Evolutionary conservation across 805 yeast species (phyloP).

Genomic region (Saturnispora hagleri): DNA sequence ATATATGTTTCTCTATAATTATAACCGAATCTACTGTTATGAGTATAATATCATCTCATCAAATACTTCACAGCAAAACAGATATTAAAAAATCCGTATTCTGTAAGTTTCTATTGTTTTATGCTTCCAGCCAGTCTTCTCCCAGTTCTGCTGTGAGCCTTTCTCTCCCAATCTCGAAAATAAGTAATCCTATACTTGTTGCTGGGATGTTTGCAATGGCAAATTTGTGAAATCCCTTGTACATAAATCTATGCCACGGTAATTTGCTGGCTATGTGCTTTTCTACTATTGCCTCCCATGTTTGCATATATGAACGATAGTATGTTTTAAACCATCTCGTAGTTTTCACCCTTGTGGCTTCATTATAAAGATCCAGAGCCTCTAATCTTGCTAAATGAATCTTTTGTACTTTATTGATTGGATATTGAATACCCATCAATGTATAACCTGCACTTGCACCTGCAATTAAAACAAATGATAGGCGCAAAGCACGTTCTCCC

Average conservation of each 20-base stretch:
- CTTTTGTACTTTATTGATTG: conserved; percentile 70
- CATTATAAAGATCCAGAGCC: conserved; percentile 58
- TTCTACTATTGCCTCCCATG: conserved; percentile 50
- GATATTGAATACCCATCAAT: conserved; percentile 72
- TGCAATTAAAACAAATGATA: conserved; percentile 65
- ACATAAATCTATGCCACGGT: conserved; percentile 58
- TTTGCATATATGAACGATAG: conserved; percentile 68
- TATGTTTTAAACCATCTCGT: conserved; percentile 40
- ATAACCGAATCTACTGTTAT: not conserved
- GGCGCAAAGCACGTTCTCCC: conserved; percentile 41
- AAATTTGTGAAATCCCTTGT: conserved; percentile 67
- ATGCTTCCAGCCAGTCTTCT: conserved; percentile 10
- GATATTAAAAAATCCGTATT: not conserved
- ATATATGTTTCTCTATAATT: not conserved
- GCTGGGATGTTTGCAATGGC: conserved; percentile 78
- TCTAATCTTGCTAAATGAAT: conserved; percentile 73
- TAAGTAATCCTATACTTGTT: conserved; percentile 76
- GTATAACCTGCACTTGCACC: conserved; percentile 83
- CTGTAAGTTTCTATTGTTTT: not conserved
- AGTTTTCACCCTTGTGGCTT: conserved; percentile 21
- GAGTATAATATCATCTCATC: not conserved
- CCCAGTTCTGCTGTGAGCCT: conserved; percentile 24
- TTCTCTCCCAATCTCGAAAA: conserved; percentile 71
- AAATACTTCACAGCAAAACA: not conserved
- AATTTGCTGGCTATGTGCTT: conserved; percentile 45